phyloP scores from a whole-genome alignment of 371 early-diverging fungal species.

The Lichtheimia hyalospora region DNA sequence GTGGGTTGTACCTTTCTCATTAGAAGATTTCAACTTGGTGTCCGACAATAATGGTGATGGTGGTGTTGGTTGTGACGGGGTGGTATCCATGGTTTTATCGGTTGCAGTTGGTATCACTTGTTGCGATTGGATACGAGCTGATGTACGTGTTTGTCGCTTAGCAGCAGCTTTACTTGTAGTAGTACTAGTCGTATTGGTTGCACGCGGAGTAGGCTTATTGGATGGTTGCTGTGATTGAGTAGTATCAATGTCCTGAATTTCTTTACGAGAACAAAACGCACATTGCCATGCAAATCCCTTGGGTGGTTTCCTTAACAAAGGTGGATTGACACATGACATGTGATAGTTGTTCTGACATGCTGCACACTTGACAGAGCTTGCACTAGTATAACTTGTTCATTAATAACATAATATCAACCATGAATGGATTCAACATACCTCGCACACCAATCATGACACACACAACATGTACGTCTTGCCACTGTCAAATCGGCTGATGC shows the following conservation, averaged over 20 bases:
- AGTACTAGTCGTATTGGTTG: too few species aligned
- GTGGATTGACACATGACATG: slow-evolving; percentile 77
- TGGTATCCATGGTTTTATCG: too few species aligned
- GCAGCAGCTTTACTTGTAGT: not conserved
- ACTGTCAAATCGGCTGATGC: slow-evolving; percentile 68
- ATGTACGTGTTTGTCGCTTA: not conserved
- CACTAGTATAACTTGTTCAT: not conserved
- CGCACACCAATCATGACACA: slow-evolving; percentile 78
- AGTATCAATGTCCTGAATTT: not conserved
- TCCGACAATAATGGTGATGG: too few species aligned
- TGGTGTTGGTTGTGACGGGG: too few species aligned
- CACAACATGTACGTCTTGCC: slow-evolving; percentile 68
- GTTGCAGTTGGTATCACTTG: not conserved
- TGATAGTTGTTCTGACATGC: slow-evolving; percentile 73
- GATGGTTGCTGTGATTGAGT: not conserved
- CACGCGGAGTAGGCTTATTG: not conserved
- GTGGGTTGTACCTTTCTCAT: too few species aligned
- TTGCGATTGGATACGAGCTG: not conserved
- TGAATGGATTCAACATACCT: slow-evolving; percentile 32
- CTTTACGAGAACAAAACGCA: slow-evolving; percentile 57
- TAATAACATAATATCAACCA: not conserved
- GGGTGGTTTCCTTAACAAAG: slow-evolving; percentile 67
- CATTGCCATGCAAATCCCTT: slow-evolving; percentile 87
- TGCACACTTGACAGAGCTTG: slow-evolving; percentile 65
- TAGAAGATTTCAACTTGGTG: too few species aligned